Conservation (phyloP, 1,284 basidiomycete genomes). For the Phylloporus sp. region DNA sequence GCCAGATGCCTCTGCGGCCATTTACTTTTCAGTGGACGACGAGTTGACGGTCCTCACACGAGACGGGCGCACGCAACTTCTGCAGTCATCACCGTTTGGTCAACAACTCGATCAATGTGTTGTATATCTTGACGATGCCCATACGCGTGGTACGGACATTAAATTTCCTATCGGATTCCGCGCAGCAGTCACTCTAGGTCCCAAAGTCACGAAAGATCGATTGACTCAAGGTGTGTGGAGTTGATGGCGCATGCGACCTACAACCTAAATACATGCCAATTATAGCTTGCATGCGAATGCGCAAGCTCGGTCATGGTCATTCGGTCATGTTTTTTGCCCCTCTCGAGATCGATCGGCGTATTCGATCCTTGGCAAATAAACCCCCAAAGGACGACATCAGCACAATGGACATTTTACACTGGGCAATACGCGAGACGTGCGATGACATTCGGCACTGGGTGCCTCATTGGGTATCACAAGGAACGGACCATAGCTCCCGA, state of each 20-base stretch:
- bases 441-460: conserved; percentile 43
- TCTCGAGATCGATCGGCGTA: conserved; percentile 49
- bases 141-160: conserved; percentile 64
- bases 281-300: conserved; percentile 57
- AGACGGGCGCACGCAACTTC: conserved; percentile 47
- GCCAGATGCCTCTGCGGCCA: conserved; percentile 47
- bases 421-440: conserved; percentile 3
- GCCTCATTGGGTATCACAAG: conserved; percentile 48
- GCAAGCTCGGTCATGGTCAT: conserved; percentile 55
- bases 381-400: conserved; percentile 13
- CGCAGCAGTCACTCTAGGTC: conserved; percentile 45
- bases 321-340: conserved; percentile 57
- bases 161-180: conserved; percentile 52
- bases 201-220: conserved; percentile 59
- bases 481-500: neutral
- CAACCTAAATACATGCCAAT: neutral
- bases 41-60: conserved; percentile 48
- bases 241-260: no score
- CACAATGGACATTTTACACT: conserved; percentile 2
- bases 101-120: conserved; percentile 53
- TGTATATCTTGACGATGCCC: conserved; percentile 62
- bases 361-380: conserved; percentile 40
- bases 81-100: conserved; percentile 47
- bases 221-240: conserved; percentile 54
- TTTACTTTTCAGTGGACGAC: conserved; percentile 56